Conservation (phyloP, 306 rosid genomes). For the Prosopis cineraria region DNA sequence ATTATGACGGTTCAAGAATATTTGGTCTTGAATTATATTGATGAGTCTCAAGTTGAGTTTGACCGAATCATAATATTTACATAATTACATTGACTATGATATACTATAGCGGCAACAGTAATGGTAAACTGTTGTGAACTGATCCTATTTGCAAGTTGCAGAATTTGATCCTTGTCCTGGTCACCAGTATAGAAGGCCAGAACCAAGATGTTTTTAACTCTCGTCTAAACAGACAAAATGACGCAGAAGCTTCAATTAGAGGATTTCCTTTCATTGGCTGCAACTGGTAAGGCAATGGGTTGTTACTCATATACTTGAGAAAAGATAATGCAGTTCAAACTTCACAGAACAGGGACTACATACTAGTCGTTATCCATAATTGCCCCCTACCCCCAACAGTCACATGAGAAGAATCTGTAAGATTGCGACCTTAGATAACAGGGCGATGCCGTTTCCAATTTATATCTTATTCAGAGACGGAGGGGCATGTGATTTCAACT, state of each 20-base stretch:
- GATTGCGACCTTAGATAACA: slow-evolving; percentile 41
- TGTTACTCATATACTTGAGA: neutral
- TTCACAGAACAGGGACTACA: slow-evolving; percentile 6
- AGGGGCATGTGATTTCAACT: slow-evolving; percentile 21
- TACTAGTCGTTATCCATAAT: slow-evolving; percentile 17
- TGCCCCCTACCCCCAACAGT: slow-evolving; percentile 5
- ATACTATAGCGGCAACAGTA: neutral
- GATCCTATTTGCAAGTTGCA: neutral
- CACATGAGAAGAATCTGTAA: slow-evolving; percentile 45
- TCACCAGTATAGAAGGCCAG: neutral
- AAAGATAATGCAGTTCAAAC: neutral
- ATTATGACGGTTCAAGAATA: slow-evolving; percentile 52
- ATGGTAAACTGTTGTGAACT: neutral
- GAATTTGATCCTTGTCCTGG: neutral
- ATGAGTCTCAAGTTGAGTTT: slow-evolving; percentile 36
- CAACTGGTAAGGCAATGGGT: neutral
- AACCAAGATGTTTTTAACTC: neutral
- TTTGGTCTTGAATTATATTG: slow-evolving; percentile 38
- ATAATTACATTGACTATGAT: neutral
- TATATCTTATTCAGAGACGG: neutral
- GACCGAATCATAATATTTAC: slow-evolving; percentile 45
- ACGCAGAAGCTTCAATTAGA: neutral
- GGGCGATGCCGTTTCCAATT: neutral
- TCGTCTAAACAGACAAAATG: neutral
- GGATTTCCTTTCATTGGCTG: neutral